A percentile compares a stretch with the other conserved stretches of the same genome.
These are phyloP conservation scores for Isoetes taiwanensis DNA, from an alignment of 75 land plant species.

Conservation along the genomic window DNA sequence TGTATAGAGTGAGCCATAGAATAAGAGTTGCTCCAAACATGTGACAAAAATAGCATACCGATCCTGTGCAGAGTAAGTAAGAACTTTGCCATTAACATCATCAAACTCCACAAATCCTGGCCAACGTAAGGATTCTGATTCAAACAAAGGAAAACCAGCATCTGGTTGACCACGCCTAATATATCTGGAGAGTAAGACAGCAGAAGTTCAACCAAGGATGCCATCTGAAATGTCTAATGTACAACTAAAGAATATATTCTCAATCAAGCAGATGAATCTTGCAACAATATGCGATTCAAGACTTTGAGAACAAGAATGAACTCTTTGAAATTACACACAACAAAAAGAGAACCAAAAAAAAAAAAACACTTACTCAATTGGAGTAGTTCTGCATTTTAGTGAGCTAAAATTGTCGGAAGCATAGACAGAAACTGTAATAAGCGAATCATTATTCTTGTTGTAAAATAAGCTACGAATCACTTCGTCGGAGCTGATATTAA, in stretches of 20 bases:
- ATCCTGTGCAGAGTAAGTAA: conserved; percentile 93
- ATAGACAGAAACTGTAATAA: conserved; percentile 97
- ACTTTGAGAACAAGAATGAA: conserved; percentile 41
- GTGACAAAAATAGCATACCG: conserved; percentile 33
- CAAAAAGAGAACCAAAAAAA: neutral
- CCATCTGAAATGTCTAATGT: no score
- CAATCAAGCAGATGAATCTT: neutral
- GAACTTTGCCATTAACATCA: conserved; percentile 97
- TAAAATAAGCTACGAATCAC: conserved; percentile 95
- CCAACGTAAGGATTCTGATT: conserved; percentile 85
- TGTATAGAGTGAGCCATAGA: neutral
- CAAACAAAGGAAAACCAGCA: conserved; percentile 90
- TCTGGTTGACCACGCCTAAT: conserved; percentile 77
- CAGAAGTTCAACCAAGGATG: neutral
- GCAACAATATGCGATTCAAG: neutral
- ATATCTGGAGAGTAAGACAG: conserved; percentile 31
- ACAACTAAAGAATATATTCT: neutral
- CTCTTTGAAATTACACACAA: conserved; percentile 14
- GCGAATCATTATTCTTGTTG: conserved; percentile 94
- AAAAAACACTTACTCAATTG: conserved; percentile 58
- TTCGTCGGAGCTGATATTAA: conserved; percentile 92
- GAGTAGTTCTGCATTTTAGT: conserved; percentile 85
- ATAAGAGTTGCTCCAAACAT: neutral
- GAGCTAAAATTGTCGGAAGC: conserved; percentile 96
- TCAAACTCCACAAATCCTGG: conserved; percentile 99